Percentiles rank a stretch among this genome's conserved stretches.
These are phyloP conservation scores for Dalbergia cochinchinensis DNA, from an alignment of 306 rosid genomes.

Conservation along the genomic window DNA sequence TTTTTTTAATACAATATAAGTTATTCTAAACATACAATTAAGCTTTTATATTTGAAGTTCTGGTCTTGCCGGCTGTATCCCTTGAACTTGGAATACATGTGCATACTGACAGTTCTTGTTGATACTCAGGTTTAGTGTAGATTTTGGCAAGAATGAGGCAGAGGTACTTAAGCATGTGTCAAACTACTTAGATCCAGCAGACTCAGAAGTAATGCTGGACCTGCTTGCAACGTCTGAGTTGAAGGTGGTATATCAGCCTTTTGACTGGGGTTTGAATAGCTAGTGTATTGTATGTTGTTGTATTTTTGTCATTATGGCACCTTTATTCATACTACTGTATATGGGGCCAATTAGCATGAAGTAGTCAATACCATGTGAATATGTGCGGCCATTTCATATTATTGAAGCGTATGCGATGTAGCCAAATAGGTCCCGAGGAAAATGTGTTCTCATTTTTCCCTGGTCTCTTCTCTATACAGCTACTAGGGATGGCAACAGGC, in stretches of 20 bases:
- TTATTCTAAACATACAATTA: too few relatives aligned
- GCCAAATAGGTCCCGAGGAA: neutral
- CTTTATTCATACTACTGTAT: neutral
- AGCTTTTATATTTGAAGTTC: too few relatives aligned
- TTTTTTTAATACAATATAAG: too few relatives aligned
- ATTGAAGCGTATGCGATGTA: neutral
- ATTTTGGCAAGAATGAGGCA: conserved; percentile 85
- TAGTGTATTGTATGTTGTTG: conserved; percentile 46
- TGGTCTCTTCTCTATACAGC: too few relatives aligned
- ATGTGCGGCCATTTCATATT: conserved; percentile 1
- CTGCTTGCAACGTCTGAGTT: conserved; percentile 74
- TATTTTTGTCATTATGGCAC: neutral
- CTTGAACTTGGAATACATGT: too few relatives aligned
- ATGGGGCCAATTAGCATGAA: conserved; percentile 20
- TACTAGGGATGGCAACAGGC: too few relatives aligned
- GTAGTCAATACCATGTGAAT: conserved; percentile 28
- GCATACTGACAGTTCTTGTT: conserved; percentile 39
- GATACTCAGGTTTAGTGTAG: conserved; percentile 77
- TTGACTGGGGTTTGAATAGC: conserved; percentile 87
- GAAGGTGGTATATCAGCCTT: conserved; percentile 82
- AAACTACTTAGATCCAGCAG: conserved; percentile 76
- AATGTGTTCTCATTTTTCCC: neutral
- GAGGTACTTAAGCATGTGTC: conserved; percentile 87
- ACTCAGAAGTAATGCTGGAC: conserved; percentile 74
- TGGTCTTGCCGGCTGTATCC: too few relatives aligned